Conservation (phyloP, 495 filamentous ascomycete species). For the Penicillium daleae region DNA sequence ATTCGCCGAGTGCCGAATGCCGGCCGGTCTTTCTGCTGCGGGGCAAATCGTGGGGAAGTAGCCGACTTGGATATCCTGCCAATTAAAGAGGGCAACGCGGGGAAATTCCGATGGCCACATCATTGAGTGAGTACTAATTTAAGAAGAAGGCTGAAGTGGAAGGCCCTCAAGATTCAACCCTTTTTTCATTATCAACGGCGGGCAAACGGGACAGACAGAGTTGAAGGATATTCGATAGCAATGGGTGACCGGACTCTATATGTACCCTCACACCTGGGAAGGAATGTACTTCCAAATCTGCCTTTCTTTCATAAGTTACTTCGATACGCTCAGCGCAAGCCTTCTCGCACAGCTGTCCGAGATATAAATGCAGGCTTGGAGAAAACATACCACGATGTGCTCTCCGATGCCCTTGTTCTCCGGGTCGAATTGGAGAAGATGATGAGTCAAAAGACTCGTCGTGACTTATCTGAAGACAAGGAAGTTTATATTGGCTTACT, state of each 20-base stretch:
- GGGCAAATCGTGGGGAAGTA: conserved; percentile 27
- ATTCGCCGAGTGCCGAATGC: conserved; percentile 34
- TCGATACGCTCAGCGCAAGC: conserved; percentile 29
- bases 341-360: conserved; percentile 28
- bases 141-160: no score
- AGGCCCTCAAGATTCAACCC: background rate
- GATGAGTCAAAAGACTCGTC: conserved; percentile 17
- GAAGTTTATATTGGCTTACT: conserved; percentile 52
- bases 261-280: conserved; percentile 33
- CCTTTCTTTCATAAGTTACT: conserved; percentile 38
- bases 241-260: conserved; percentile 31
- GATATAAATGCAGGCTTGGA: conserved; percentile 35
- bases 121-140: no score
- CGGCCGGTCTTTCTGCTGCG: conserved; percentile 18
- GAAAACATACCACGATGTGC: conserved; percentile 32
- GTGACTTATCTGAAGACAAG: conserved; percentile 33
- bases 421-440: conserved; percentile 20
- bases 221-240: conserved; percentile 2
- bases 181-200: background rate
- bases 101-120: background rate
- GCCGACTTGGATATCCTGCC: conserved; percentile 22
- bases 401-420: conserved; percentile 28
- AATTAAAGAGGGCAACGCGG: background rate
- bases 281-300: conserved; percentile 26
- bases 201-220: background rate